Evolutionary conservation across 768 basidiomycete genomes (phyloP), one percentile per base, ranked within the genome.

Genomic region (Tephrocybe sp.): DNA sequence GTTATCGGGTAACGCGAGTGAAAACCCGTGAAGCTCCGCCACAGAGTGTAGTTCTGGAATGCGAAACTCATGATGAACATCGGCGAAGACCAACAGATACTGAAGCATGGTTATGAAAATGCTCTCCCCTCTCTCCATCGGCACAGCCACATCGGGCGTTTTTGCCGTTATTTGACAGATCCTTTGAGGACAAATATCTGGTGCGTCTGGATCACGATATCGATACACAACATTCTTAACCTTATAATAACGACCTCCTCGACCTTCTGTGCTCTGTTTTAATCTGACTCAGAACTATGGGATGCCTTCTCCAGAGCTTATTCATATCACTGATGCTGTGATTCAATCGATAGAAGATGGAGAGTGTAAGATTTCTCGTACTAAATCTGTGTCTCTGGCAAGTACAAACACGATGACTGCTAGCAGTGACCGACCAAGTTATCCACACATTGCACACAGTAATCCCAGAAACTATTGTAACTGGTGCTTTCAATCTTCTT

Each of bases 31-130:
- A 0, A 92, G 75, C 59, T 93, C 82, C 2, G 90, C 79, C 34
- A 94, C 66, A 3, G 92, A 94, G 26, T 70, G 66, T 0, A 97
- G 78, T 64, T 94, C 92, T 31, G 93, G 92, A 11, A 95, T 65
- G 20, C 94, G 76, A 63, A 96, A 96, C 32, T 90, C 85, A 32
- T 79, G 73, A 64, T 96, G 91, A 5, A 76, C 78, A 66, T 89
- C 89, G 2, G 91, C 90, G 67, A 93, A 90, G 39, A 87, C 76
- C 46, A 95, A 68, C 49, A 93, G 76, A 65, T 72, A 77, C 50
- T 53, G 49, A 42, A 46, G 46, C 52, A 42, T 49, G 14, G 17
- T 8, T 26, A 16, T 35, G 13, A 36, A 40, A 33, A 38, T 14
- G 16, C 23, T 14, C 8, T 34, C 33, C 8, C n/a, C n/a, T 11